phyloP scores from a whole-genome alignment of 768 basidiomycete genomes.

The Cubamyces lactineus region DNA sequence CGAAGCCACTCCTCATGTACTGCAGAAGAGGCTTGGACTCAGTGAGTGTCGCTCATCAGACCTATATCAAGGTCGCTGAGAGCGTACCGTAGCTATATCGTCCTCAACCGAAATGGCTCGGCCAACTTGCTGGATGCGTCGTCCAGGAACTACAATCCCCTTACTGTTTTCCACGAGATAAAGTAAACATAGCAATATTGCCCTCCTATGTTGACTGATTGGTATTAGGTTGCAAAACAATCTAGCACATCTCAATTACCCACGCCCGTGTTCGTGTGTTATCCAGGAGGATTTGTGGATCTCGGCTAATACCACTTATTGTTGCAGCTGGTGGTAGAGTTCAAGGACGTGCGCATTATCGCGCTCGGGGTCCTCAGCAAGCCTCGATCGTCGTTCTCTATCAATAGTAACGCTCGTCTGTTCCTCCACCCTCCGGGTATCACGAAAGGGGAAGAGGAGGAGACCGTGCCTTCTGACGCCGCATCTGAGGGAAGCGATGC shows the following conservation, averaged over 20 bases:
- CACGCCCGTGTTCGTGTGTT: conserved; percentile 58
- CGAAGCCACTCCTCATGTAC: conserved; percentile 71
- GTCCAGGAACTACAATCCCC: conserved; percentile 70
- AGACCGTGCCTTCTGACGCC: not conserved
- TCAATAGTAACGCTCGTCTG: conserved; percentile 69
- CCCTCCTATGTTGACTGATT: not conserved
- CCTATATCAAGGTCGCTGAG: not conserved
- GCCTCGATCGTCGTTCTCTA: conserved; percentile 55
- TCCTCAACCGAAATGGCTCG: conserved; percentile 74
- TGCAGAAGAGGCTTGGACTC: conserved; percentile 82
- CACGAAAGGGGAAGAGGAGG: conserved; percentile 33
- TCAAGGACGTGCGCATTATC: conserved; percentile 73
- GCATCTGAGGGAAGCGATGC: conserved; percentile 19
- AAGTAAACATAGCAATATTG: conserved; percentile 51
- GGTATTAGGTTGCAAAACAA: conserved; percentile 63
- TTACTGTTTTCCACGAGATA: conserved; percentile 71
- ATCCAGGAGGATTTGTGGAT: not conserved
- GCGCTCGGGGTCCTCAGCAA: conserved; percentile 68
- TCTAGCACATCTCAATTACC: conserved; percentile 67
- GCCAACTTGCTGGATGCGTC: conserved; percentile 71
- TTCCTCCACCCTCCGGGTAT: conserved; percentile 75
- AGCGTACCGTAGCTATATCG: conserved; percentile 58
- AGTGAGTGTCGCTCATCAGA: conserved; percentile 44
- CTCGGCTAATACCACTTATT: not conserved
- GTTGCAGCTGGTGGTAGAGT: conserved; percentile 63